phyloP scores from a whole-genome alignment of 2,329 filamentous ascomycete species.

The Alternaria dauci region DNA sequence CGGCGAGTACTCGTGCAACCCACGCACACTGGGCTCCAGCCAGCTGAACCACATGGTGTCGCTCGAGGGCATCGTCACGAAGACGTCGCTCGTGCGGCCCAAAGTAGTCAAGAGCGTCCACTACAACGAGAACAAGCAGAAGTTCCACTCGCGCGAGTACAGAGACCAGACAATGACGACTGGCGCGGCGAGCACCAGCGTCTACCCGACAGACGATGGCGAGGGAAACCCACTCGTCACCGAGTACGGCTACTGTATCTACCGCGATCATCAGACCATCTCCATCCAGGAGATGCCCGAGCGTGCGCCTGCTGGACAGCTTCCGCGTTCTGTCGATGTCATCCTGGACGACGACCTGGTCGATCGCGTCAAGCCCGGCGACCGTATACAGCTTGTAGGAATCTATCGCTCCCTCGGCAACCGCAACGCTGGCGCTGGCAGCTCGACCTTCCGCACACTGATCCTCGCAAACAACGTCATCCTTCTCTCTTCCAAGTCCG shows the following conservation, averaged over 20 bases:
- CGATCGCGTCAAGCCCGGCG: slow-evolving; percentile 92
- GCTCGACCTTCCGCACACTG: slow-evolving; percentile 92
- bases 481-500: slow-evolving; percentile 92
- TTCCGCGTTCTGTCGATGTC: slow-evolving; percentile 94
- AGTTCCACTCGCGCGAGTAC: slow-evolving; percentile 90
- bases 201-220: slow-evolving; percentile 93
- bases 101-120: slow-evolving; percentile 99
- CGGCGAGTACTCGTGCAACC: slow-evolving; percentile 93
- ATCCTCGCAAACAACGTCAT: slow-evolving; percentile 96
- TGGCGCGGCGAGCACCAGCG: slow-evolving; percentile 85
- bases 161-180: slow-evolving; percentile 95
- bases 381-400: slow-evolving; percentile 95
- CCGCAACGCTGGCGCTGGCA: slow-evolving; percentile 87
- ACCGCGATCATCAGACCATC: slow-evolving; percentile 95
- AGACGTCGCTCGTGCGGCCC: slow-evolving; percentile 91
- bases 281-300: slow-evolving; percentile 99
- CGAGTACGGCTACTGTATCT: slow-evolving; percentile 95
- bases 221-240: slow-evolving; percentile 92
- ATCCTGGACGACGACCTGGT: slow-evolving; percentile 97
- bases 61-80: slow-evolving; percentile 95
- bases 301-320: slow-evolving; percentile 90
- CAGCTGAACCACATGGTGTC: slow-evolving; percentile 98
- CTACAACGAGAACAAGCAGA: slow-evolving; percentile 86
- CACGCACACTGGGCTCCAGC: slow-evolving; percentile 85
- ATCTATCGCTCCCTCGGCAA: slow-evolving; percentile 95